These are phyloP conservation scores for Ottelia alismoides DNA, from an alignment of 106 monocot species.

Conservation along the genomic window DNA sequence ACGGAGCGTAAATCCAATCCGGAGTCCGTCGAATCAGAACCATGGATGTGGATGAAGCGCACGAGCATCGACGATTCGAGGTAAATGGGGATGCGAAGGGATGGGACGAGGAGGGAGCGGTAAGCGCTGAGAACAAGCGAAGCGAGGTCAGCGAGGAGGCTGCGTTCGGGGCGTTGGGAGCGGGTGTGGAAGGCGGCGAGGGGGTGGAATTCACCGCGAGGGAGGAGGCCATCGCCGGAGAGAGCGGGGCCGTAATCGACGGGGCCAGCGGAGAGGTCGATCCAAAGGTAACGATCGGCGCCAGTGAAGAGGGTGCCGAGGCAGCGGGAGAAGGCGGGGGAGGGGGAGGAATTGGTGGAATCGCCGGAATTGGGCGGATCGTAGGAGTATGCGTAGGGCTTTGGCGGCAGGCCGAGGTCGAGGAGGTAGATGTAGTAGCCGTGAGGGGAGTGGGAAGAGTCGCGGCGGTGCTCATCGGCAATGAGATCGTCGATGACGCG, in stretches of 20 bases:
- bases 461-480: constrained; percentile 23
- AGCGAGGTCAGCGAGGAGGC: constrained; percentile 49
- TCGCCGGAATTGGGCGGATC: constrained; percentile 3
- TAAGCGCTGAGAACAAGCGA: constrained; percentile 67
- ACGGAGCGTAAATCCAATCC: constrained; percentile 51
- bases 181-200: constrained; percentile 47
- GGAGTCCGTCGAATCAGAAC: constrained; percentile 22
- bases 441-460: constrained; percentile 25
- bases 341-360: constrained; percentile 6
- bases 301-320: constrained; percentile 65
- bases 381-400: constrained; percentile 55
- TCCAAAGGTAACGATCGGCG: constrained; percentile 62
- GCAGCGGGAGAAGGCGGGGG: constrained; percentile 50
- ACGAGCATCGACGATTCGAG: constrained; percentile 39
- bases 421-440: constrained; percentile 70
- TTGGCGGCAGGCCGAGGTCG: constrained; percentile 28
- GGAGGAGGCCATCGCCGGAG: constrained; percentile 87
- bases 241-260: constrained; percentile 78
- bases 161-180: constrained; percentile 32
- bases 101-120: constrained; percentile 51
- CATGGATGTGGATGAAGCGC: constrained; percentile 65
- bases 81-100: constrained; percentile 61
- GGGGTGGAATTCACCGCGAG: constrained; percentile 83
- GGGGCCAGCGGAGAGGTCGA: constrained; percentile 80
- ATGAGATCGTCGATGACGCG: constrained; percentile 41